These are phyloP conservation scores for Dioszegia crocea DNA, from an alignment of 768 basidiomycete genomes.

Conservation along the genomic window DNA sequence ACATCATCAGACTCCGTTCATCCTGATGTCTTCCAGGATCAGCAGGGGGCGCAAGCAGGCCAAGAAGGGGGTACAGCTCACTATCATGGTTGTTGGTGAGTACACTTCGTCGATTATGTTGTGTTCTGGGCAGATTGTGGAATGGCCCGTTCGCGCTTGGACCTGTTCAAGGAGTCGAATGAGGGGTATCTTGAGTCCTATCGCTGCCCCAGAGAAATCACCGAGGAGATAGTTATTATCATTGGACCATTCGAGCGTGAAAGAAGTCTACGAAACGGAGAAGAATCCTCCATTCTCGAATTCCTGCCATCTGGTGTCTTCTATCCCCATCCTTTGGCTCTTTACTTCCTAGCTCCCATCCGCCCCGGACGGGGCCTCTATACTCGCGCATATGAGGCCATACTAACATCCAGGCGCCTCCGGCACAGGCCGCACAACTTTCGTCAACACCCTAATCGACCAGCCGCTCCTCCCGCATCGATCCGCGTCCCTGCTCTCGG, in stretches of 20 bases:
- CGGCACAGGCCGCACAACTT: constrained; percentile 94
- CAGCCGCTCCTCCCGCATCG: constrained; percentile 86
- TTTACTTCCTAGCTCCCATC: neutral
- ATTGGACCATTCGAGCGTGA: too few species aligned
- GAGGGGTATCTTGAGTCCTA: too few species aligned
- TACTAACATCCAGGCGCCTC: constrained; percentile 67
- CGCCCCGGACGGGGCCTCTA: neutral
- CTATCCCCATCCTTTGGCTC: too few species aligned
- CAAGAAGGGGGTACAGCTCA: constrained; percentile 98
- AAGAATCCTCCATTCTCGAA: too few species aligned
- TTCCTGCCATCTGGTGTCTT: too few species aligned
- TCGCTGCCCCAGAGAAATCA: too few species aligned
- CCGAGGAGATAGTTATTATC: too few species aligned
- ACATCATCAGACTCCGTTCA: neutral
- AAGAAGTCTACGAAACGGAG: too few species aligned
- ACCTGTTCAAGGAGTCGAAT: neutral
- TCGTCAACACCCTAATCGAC: constrained; percentile 99
- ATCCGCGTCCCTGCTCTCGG: constrained; percentile 27
- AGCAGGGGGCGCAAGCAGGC: constrained; percentile 60
- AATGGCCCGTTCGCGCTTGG: neutral
- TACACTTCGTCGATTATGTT: constrained; percentile 19
- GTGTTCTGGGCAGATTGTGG: too few species aligned
- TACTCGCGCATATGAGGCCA: neutral
- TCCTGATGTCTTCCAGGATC: constrained; percentile 40
- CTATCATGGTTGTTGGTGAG: constrained; percentile 94